Conservation (phyloP, 164 flowering plant species). For the Malania oleifera region DNA sequence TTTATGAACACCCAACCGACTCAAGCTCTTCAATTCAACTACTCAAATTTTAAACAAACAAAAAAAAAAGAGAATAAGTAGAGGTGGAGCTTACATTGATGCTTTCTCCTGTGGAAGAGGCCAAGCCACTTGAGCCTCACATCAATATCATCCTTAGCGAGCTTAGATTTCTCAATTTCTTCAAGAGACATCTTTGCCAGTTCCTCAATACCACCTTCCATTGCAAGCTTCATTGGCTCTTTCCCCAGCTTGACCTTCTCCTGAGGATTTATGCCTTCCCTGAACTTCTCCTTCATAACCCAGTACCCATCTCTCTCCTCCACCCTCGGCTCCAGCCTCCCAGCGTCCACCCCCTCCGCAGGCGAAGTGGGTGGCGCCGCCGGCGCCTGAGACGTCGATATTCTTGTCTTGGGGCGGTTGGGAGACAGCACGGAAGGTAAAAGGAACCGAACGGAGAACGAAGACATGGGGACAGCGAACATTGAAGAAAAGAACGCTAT, state of each 20-base stretch:
- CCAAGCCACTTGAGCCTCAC: slow-evolving; percentile 97
- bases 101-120: slow-evolving; percentile 83
- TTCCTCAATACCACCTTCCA: slow-evolving; percentile 65
- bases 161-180: slow-evolving; percentile 60
- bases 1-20: too few species aligned
- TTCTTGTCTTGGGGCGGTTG: slow-evolving; percentile 8
- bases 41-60: too few species aligned
- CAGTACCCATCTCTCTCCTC: slow-evolving; percentile 78
- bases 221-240: slow-evolving; percentile 80
- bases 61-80: background rate
- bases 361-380: slow-evolving; percentile 16
- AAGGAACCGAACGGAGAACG: slow-evolving; percentile 29
- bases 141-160: slow-evolving; percentile 72
- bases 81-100: slow-evolving; percentile 59
- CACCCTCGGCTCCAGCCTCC: slow-evolving; percentile 77
- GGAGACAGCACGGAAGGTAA: slow-evolving; percentile 17
- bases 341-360: slow-evolving; percentile 26
- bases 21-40: too few species aligned
- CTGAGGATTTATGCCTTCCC: slow-evolving; percentile 69
- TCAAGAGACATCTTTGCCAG: slow-evolving; percentile 60
- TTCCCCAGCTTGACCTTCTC: slow-evolving; percentile 86
- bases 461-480: slow-evolving; percentile 20
- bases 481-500: background rate
- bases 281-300: slow-evolving; percentile 80
- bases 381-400: slow-evolving; percentile 18